These are phyloP conservation scores for Amylostereum chailletii DNA, from an alignment of 1,284 basidiomycete genomes.

Conservation along the genomic window DNA sequence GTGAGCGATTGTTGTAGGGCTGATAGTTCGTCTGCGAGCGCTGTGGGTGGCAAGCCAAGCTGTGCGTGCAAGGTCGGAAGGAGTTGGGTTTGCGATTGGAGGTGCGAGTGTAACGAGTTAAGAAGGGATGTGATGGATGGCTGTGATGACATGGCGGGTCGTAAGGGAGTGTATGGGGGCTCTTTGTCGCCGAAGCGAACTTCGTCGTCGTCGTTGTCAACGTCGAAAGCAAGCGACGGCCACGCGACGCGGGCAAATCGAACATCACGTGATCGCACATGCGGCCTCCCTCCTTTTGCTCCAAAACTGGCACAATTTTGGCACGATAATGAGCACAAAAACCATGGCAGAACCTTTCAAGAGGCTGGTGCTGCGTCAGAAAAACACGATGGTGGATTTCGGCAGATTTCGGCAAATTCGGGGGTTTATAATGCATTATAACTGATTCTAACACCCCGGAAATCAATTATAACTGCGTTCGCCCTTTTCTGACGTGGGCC, in stretches of 20 bases:
- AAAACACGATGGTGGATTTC: too few relatives aligned
- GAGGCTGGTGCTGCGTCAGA: too few relatives aligned
- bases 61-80: conserved; percentile 62
- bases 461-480: too few relatives aligned
- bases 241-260: neutral
- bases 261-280: neutral
- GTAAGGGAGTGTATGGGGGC: neutral
- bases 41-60: conserved; percentile 64
- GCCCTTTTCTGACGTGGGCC: too few relatives aligned
- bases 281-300: neutral
- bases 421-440: too few relatives aligned
- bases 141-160: conserved; percentile 5
- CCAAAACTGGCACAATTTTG: neutral
- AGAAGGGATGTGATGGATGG: conserved; percentile 46
- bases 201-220: neutral
- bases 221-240: neutral
- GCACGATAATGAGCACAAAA: neutral
- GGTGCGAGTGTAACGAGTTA: conserved; percentile 67
- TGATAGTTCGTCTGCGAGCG: conserved; percentile 67
- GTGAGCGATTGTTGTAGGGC: conserved; percentile 59
- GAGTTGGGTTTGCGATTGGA: conserved; percentile 67
- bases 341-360: too few relatives aligned
- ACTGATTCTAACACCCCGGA: too few relatives aligned
- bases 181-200: neutral
- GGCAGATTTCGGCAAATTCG: too few relatives aligned